These are phyloP conservation scores for Ogataea polymorpha DNA, from an alignment of 805 yeast species.

Conservation along the genomic window DNA sequence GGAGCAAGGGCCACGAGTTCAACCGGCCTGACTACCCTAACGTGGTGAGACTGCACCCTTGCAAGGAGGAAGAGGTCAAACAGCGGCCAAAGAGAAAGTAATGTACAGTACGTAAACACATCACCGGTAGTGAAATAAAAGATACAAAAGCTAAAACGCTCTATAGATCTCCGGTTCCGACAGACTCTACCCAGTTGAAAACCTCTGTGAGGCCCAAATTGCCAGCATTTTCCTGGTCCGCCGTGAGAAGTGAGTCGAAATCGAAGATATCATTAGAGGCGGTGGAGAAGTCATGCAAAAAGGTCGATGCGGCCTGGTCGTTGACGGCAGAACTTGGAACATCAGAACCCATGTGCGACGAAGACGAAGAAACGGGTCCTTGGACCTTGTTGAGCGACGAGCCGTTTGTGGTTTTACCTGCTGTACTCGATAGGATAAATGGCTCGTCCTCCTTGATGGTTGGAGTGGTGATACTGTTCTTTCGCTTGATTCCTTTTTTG, in stretches of 20 bases:
- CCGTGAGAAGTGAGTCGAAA: slow-evolving; percentile 42
- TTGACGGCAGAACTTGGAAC: slow-evolving; percentile 16
- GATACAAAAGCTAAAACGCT: slow-evolving; percentile 3
- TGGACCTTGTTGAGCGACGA: slow-evolving; percentile 4
- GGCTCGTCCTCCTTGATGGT: slow-evolving; percentile 30
- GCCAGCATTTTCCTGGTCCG: slow-evolving; percentile 36
- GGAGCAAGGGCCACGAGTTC: slow-evolving; percentile 87
- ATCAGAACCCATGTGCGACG: slow-evolving; percentile 15
- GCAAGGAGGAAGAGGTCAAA: slow-evolving; percentile 82
- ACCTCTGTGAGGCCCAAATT: slow-evolving; percentile 34
- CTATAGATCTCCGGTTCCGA: slow-evolving; percentile 36
- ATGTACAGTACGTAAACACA: slow-evolving; percentile 6
- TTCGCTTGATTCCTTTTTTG: slow-evolving; percentile 22
- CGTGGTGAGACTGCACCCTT: slow-evolving; percentile 76
- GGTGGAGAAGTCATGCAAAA: slow-evolving; percentile 31
- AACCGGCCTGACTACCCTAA: slow-evolving; percentile 75
- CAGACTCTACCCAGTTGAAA: slow-evolving; percentile 42
- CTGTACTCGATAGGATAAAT: slow-evolving; percentile 8
- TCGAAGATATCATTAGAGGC: slow-evolving; percentile 41
- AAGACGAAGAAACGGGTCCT: slow-evolving; percentile 5
- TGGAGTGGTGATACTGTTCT: slow-evolving; percentile 25
- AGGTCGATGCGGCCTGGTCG: slow-evolving; percentile 18
- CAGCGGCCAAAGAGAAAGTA: slow-evolving; percentile 40
- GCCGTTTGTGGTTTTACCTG: slow-evolving; percentile 6
- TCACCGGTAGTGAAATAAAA: slow-evolving; percentile 2